Conservation (phyloP, 805 yeast genomes). For the Sungouiella blattae region DNA sequence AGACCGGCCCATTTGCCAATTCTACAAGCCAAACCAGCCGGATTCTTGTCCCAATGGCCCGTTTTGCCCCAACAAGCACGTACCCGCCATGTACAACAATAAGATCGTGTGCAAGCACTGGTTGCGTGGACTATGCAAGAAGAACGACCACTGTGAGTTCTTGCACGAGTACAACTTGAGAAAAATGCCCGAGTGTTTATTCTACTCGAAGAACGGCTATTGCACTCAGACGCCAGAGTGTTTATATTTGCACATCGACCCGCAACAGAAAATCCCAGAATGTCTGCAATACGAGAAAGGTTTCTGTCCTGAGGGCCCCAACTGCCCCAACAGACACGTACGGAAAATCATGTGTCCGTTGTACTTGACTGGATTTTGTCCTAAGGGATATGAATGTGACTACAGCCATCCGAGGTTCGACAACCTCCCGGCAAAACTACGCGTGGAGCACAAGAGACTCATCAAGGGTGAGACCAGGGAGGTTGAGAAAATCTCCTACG, state of each 20-base stretch:
- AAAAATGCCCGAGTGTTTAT: conserved; percentile 95
- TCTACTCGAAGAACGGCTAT: conserved; percentile 75
- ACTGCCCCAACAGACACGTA: conserved; percentile 77
- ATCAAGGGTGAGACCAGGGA: conserved; percentile 18
- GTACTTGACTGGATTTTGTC: conserved; percentile 89
- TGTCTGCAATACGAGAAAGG: conserved; percentile 83
- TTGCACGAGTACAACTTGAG: conserved; percentile 90
- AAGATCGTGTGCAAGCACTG: conserved; percentile 95
- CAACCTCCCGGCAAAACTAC: conserved; percentile 34
- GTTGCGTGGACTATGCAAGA: conserved; percentile 95
- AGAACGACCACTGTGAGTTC: conserved; percentile 94
- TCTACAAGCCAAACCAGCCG: conserved; percentile 53
- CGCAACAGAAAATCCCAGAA: conserved; percentile 81
- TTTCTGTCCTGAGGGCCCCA: conserved; percentile 89
- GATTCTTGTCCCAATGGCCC: conserved; percentile 80
- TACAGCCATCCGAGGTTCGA: conserved; percentile 81
- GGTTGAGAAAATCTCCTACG: conserved; percentile 18
- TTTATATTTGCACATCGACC: conserved; percentile 86
- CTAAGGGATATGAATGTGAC: conserved; percentile 77
- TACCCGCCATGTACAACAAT: conserved; percentile 46
- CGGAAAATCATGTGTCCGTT: conserved; percentile 72
- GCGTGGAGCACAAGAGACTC: conserved; percentile 14
- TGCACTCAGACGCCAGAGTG: conserved; percentile 96
- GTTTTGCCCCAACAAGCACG: conserved; percentile 86
- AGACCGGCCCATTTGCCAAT: conserved; percentile 83